A percentile compares a stretch with the other conserved stretches of the same genome.
Evolutionary conservation across 495 filamentous ascomycete genomes (phyloP).

Genomic region (Penicillium odoratum): DNA sequence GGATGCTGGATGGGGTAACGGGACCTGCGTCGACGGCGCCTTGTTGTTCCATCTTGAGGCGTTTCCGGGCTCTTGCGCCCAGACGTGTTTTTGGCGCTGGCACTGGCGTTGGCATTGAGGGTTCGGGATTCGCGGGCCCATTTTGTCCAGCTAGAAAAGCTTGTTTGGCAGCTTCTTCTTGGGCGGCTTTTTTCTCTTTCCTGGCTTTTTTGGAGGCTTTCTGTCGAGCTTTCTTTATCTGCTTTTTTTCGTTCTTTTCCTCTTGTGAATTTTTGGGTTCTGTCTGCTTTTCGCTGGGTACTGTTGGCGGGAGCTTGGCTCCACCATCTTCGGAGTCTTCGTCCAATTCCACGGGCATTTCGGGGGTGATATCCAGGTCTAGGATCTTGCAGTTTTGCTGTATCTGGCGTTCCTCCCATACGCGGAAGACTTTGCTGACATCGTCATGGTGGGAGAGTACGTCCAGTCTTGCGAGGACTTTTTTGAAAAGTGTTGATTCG

Average conservation of each 20-base stretch:
- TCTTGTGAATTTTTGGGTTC: neutral
- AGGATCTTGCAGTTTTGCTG: constrained; percentile 21
- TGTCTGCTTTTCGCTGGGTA: neutral
- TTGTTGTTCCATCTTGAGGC: neutral
- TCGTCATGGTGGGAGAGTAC: constrained; percentile 37
- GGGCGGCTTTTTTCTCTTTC: neutral
- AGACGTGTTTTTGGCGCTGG: no score
- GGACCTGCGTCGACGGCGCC: no score
- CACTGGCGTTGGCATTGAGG: no score
- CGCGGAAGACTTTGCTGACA: constrained; percentile 38
- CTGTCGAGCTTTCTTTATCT: neutral
- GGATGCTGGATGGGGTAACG: no score
- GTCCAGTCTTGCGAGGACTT: constrained; percentile 35
- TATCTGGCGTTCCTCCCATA: constrained; percentile 25
- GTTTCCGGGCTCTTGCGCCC: neutral
- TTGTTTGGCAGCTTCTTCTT: neutral
- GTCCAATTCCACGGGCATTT: constrained; percentile 4
- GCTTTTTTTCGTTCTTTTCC: no score
- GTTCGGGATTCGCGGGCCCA: neutral
- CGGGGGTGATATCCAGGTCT: constrained; percentile 21
- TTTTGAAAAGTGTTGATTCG: constrained; percentile 34
- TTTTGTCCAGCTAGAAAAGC: neutral
- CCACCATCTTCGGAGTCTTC: constrained; percentile 23
- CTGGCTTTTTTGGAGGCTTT: neutral
- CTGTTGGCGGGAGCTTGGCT: constrained; percentile 5